Percentiles rank a stretch among this genome's conserved stretches.
Evolutionary conservation across 169 alveolate species (phyloP).

Genomic region (Amoebophrya sp.): DNA sequence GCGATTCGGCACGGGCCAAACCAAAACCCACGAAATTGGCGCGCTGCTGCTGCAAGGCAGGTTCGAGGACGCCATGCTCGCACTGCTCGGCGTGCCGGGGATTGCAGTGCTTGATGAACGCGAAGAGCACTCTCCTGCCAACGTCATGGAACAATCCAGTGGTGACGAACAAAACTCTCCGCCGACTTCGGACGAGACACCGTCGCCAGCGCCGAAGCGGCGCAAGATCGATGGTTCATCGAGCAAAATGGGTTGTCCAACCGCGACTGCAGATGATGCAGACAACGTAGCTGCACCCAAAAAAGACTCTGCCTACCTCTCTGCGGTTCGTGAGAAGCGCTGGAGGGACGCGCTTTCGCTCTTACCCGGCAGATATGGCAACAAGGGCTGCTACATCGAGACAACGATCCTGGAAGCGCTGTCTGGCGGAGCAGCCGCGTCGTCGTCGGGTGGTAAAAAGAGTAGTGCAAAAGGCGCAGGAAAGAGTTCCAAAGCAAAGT

Average conservation of each 20-base stretch:
- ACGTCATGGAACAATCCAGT: too few relatives aligned
- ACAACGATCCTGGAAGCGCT: not conserved
- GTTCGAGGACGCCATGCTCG: not conserved
- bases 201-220: not conserved
- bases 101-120: too few relatives aligned
- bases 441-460: not conserved
- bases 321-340: not conserved
- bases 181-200: not conserved
- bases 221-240: not conserved
- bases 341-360: not conserved
- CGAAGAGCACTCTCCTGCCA: too few relatives aligned
- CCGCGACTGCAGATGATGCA: too few relatives aligned
- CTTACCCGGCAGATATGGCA: not conserved
- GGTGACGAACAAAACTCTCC: too few relatives aligned
- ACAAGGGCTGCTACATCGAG: not conserved
- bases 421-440: not conserved
- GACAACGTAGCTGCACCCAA: too few relatives aligned
- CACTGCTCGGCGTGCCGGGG: not conserved
- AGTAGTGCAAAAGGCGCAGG: not conserved
- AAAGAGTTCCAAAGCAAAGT: not conserved
- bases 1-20: not conserved
- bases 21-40: not conserved
- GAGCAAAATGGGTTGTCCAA: too few relatives aligned
- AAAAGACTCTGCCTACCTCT: too few relatives aligned
- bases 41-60: not conserved